Conservation (phyloP, 139 green algal genomes). For the Raphidocelis subcapitata region DNA sequence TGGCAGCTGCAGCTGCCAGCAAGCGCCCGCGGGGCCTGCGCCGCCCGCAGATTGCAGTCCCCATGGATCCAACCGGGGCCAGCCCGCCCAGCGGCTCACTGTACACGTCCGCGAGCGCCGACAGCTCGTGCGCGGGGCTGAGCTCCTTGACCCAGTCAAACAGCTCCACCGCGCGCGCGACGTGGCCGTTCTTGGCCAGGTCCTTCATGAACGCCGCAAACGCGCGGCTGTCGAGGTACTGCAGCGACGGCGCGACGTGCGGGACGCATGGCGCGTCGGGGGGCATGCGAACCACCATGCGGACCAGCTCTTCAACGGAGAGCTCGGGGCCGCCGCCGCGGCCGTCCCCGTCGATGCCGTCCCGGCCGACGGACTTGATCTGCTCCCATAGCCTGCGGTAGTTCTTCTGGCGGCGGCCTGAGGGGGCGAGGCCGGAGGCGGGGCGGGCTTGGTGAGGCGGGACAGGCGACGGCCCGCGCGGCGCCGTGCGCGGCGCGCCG, state of each 20-base stretch:
- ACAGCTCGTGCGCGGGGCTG: slow-evolving; percentile 31
- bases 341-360: slow-evolving; percentile 1
- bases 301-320: slow-evolving; percentile 40
- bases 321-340: slow-evolving; percentile 18
- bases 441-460: too few species aligned
- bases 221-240: slow-evolving; percentile 32
- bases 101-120: slow-evolving; percentile 44
- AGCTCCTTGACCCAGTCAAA: slow-evolving; percentile 61
- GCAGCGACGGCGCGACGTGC: slow-evolving; percentile 32
- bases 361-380: slow-evolving; percentile 23
- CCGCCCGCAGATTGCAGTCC: too few species aligned
- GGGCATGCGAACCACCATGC: slow-evolving; percentile 27
- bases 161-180: slow-evolving; percentile 44
- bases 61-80: too few species aligned
- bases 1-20: too few species aligned
- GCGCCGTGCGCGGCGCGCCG: too few species aligned
- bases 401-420: neutral
- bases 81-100: too few species aligned
- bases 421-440: too few species aligned
- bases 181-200: slow-evolving; percentile 38
- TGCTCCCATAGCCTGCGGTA: slow-evolving; percentile 41
- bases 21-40: too few species aligned
- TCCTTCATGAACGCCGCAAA: slow-evolving; percentile 51
- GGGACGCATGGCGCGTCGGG: slow-evolving; percentile 32
- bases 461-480: too few species aligned